Evolutionary conservation across 768 basidiomycete species (phyloP), one percentile per base, ranked within the genome.

Genomic region (Auricularia cornea): DNA sequence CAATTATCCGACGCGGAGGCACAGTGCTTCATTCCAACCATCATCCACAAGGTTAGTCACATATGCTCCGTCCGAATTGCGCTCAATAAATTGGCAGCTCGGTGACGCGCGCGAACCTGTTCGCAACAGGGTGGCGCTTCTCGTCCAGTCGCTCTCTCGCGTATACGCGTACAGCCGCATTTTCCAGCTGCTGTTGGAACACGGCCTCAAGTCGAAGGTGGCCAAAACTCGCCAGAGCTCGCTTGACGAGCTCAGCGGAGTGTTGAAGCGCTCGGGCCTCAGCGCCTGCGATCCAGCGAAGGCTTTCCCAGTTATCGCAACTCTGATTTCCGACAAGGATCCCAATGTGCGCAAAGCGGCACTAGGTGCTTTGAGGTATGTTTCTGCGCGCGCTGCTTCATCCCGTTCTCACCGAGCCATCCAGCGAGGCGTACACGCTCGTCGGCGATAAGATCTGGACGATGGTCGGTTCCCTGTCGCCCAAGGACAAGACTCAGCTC

Each of bases 151-250:
- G 3, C 79, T 98, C 60, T 89, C 94, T 6, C 92, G 88, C 70
- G 87, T 98, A 60, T 97, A 95, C 70, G 89, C 97, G 1, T 95
- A 89, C 69, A 97, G 94, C 69, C 88, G 94, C 44, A 80, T 98
- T 33, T 95, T 97, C 72, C 89, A 91, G 70, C 74, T 93, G 16
- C 77, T 98, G 6, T 81, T 97, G 12, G 92, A 97, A 41, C 84
- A 95, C 70, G 96, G 97, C 18, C 75, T 95, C 51, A 89, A 87
- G 72, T 89, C 90, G 20, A 95, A 95, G 74, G 90, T 94, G 20
- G 89, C 94, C 3, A 94, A 95, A 75, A 92, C 93, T 12, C 85
- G 95, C 14, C 90, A 93, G 74, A 91, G 92, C 14, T 80, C 88
- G 23, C 76, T 95, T 56, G 94, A 96, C 66, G 94, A 95, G 70